phyloP scores from a whole-genome alignment of 345 rosid genomes.

The Odontarrhena argentea region DNA sequence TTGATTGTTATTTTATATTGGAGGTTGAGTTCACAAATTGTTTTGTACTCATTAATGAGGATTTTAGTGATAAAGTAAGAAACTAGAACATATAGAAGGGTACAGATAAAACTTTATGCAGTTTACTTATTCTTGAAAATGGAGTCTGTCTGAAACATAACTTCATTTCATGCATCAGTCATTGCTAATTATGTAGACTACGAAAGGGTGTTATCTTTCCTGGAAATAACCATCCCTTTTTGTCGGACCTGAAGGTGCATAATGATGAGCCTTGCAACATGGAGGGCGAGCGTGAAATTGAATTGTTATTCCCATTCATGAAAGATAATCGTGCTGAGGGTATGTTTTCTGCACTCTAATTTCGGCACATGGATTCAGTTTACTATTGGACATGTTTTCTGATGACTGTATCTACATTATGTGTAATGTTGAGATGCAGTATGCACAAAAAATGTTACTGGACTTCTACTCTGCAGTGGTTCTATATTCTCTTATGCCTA shows the following conservation, averaged over 20 bases:
- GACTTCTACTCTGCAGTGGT: slow-evolving; percentile 64
- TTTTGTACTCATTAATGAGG: not conserved
- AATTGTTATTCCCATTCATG: slow-evolving; percentile 72
- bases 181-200: not conserved
- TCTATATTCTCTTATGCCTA: slow-evolving; percentile 71
- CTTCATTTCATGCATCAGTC: slow-evolving; percentile 12
- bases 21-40: not conserved
- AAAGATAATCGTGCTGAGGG: slow-evolving; percentile 60
- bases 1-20: not conserved
- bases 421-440: slow-evolving; percentile 54
- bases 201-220: not conserved
- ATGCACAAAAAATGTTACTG: slow-evolving; percentile 60
- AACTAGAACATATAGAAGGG: not conserved
- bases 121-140: not conserved
- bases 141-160: not conserved
- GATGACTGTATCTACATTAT: slow-evolving; percentile 32
- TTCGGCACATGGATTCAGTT: not conserved
- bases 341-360: slow-evolving; percentile 36
- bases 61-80: not conserved
- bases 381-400: slow-evolving; percentile 5
- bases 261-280: slow-evolving; percentile 56
- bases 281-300: slow-evolving; percentile 71
- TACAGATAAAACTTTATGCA: not conserved
- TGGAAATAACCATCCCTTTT: not conserved
- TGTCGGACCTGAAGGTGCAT: slow-evolving; percentile 49